Percentiles rank a stretch among this genome's conserved stretches.
Conservation (phyloP, 2,329 filamentous ascomycete genomes). For the Pleoardoris graminearum region DNA sequence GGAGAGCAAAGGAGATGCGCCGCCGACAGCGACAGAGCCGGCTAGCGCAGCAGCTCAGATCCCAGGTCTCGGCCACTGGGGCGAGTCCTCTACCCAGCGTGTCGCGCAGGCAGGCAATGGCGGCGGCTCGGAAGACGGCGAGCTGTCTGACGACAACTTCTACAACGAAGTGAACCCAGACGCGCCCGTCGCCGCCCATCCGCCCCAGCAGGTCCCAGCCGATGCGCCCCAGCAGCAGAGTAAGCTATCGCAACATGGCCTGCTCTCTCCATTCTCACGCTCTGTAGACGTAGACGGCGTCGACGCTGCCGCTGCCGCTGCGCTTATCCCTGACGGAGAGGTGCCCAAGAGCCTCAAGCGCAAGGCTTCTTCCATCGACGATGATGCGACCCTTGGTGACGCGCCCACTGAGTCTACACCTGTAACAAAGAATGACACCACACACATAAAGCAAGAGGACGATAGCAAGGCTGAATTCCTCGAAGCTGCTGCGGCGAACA, state of each 20-base stretch:
- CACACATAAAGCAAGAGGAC: slow-evolving; percentile 13
- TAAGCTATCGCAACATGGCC: slow-evolving; percentile 30
- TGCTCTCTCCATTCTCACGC: slow-evolving; percentile 25
- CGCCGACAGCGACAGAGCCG: slow-evolving; percentile 21
- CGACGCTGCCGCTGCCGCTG: slow-evolving; percentile 16
- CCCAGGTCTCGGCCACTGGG: slow-evolving; percentile 43
- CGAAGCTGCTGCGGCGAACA: slow-evolving; percentile 50
- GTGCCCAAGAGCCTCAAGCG: slow-evolving; percentile 5
- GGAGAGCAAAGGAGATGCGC: slow-evolving; percentile 1
- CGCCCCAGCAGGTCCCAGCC: slow-evolving; percentile 16
- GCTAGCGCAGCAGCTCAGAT: slow-evolving; percentile 31
- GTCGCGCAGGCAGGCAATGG: slow-evolving; percentile 20
- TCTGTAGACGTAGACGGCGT: slow-evolving; percentile 31
- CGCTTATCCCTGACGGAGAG: slow-evolving; percentile 18
- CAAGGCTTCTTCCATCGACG: slow-evolving; percentile 2
- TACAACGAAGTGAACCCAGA: slow-evolving; percentile 31
- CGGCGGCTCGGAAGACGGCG: slow-evolving; percentile 37
- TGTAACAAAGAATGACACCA: background rate
- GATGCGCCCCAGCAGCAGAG: slow-evolving; percentile 31
- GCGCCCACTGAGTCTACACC: background rate
- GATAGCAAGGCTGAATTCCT: slow-evolving; percentile 48
- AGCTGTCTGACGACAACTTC: slow-evolving; percentile 37
- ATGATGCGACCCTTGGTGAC: background rate
- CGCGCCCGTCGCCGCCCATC: slow-evolving; percentile 16
- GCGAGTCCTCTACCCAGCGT: slow-evolving; percentile 26